Conservation (phyloP, 2,329 filamentous ascomycete species). For the Calonectria montana region DNA sequence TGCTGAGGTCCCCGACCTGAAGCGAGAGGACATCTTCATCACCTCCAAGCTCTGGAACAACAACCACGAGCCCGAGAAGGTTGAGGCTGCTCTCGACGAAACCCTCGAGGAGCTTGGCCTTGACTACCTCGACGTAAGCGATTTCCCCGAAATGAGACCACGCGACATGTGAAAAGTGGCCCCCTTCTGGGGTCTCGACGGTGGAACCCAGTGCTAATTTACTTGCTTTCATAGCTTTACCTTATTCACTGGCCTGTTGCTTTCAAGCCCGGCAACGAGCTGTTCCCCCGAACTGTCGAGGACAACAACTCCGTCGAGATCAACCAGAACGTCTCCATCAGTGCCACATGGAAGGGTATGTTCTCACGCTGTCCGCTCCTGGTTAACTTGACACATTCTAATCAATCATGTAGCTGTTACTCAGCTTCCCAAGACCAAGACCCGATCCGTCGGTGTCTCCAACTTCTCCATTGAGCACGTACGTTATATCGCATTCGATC, state of each 20-base stretch:
- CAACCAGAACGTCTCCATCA: conserved; percentile 55
- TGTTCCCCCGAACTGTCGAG: conserved; percentile 56
- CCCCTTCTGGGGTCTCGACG: neutral
- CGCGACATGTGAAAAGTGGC: neutral
- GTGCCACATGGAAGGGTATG: conserved; percentile 58
- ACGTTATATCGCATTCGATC: conserved; percentile 21
- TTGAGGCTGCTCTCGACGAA: conserved; percentile 65
- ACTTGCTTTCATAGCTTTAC: conserved; percentile 56
- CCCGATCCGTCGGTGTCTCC: conserved; percentile 76
- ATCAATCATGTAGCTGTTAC: conserved; percentile 54
- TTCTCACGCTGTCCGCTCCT: neutral
- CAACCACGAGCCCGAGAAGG: conserved; percentile 68
- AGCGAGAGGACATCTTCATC: conserved; percentile 68
- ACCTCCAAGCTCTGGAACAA: conserved; percentile 77
- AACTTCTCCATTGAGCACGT: conserved; percentile 74
- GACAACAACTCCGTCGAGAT: conserved; percentile 49
- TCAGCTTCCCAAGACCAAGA: conserved; percentile 70
- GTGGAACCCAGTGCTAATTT: neutral
- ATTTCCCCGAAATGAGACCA: neutral
- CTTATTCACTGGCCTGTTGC: conserved; percentile 73
- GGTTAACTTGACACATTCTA: neutral
- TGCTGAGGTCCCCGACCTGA: conserved; percentile 61
- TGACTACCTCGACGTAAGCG: conserved; percentile 64
- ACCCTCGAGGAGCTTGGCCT: conserved; percentile 66
- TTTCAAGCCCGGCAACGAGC: conserved; percentile 51